These are phyloP conservation scores for Yamadazyma sp. DNA, from an alignment of 1,139 yeast genomes.

Conservation along the genomic window DNA sequence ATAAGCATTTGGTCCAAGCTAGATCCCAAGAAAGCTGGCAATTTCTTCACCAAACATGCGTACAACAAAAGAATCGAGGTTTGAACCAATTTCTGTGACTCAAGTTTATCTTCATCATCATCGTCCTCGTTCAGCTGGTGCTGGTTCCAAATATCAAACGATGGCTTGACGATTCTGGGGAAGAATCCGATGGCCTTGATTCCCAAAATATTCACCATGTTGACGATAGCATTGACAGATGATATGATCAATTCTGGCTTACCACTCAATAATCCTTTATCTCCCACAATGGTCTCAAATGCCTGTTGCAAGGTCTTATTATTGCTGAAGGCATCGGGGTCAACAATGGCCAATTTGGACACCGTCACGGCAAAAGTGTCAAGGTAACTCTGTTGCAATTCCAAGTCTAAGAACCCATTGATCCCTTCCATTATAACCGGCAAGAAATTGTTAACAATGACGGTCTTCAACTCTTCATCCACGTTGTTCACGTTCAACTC, in stretches of 20 bases:
- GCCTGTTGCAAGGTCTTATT: slow-evolving; percentile 48
- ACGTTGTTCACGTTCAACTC: slow-evolving; percentile 46
- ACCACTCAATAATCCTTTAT: slow-evolving; percentile 50
- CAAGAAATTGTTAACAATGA: slow-evolving; percentile 45
- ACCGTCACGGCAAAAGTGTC: slow-evolving; percentile 67
- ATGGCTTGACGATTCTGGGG: slow-evolving; percentile 79
- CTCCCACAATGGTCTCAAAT: slow-evolving; percentile 54
- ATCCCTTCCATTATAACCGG: slow-evolving; percentile 51
- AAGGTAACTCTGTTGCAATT: slow-evolving; percentile 65
- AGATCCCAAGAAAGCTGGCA: slow-evolving; percentile 83
- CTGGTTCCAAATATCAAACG: slow-evolving; percentile 56
- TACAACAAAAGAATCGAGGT: slow-evolving; percentile 69
- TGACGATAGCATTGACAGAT: slow-evolving; percentile 70
- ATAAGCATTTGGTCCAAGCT: slow-evolving; percentile 58
- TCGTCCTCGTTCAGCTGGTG: slow-evolving; percentile 21
- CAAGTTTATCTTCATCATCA: slow-evolving; percentile 20
- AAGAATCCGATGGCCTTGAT: slow-evolving; percentile 83
- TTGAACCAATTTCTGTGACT: slow-evolving; percentile 45
- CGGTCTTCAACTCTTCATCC: slow-evolving; percentile 40
- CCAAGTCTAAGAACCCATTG: slow-evolving; percentile 36
- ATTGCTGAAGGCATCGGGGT: slow-evolving; percentile 33
- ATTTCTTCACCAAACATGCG: slow-evolving; percentile 74
- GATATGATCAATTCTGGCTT: slow-evolving; percentile 70
- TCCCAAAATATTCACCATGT: slow-evolving; percentile 71
- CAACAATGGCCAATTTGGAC: slow-evolving; percentile 50